Evolutionary conservation across 2,329 filamentous ascomycete genomes (phyloP).

Genomic region (Nemania abortiva): DNA sequence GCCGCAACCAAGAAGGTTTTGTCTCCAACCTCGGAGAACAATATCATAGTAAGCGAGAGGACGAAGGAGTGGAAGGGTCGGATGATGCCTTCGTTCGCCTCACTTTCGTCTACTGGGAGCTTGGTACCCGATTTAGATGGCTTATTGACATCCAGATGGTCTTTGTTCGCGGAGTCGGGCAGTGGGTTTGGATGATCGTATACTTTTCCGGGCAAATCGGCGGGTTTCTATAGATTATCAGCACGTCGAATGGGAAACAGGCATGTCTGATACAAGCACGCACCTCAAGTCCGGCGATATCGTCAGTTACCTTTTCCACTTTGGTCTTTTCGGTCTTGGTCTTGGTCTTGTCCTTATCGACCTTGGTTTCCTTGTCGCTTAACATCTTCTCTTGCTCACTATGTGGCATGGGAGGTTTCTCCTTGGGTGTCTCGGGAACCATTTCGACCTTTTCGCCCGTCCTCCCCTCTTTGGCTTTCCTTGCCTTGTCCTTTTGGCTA

Average conservation of each 20-base stretch:
- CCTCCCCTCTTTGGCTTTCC: slow-evolving; percentile 74
- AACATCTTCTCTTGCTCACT: slow-evolving; percentile 79
- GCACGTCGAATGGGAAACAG: slow-evolving; percentile 6
- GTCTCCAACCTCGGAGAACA: slow-evolving; percentile 96
- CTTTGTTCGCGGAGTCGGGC: slow-evolving; percentile 73
- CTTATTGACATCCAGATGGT: slow-evolving; percentile 68
- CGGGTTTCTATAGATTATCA: slow-evolving; percentile 74
- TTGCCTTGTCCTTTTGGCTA: slow-evolving; percentile 84
- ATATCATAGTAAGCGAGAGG: slow-evolving; percentile 95
- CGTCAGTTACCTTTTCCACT: slow-evolving; percentile 55
- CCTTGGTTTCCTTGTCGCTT: slow-evolving; percentile 56
- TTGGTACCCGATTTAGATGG: slow-evolving; percentile 51
- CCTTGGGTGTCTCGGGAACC: slow-evolving; percentile 85
- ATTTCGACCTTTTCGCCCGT: slow-evolving; percentile 76
- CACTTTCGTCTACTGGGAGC: slow-evolving; percentile 53
- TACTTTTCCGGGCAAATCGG: slow-evolving; percentile 81
- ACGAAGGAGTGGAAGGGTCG: slow-evolving; percentile 89
- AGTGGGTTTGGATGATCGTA: slow-evolving; percentile 79
- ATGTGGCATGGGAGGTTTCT: slow-evolving; percentile 83
- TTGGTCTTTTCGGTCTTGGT: slow-evolving; percentile 60
- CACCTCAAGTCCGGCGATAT: slow-evolving; percentile 70
- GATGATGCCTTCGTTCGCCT: slow-evolving; percentile 71
- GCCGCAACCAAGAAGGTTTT: slow-evolving; percentile 98
- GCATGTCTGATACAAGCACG: background rate
- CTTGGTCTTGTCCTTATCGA: slow-evolving; percentile 58